phyloP scores from a whole-genome alignment of 805 yeast species.

The Clavispora fructus region DNA sequence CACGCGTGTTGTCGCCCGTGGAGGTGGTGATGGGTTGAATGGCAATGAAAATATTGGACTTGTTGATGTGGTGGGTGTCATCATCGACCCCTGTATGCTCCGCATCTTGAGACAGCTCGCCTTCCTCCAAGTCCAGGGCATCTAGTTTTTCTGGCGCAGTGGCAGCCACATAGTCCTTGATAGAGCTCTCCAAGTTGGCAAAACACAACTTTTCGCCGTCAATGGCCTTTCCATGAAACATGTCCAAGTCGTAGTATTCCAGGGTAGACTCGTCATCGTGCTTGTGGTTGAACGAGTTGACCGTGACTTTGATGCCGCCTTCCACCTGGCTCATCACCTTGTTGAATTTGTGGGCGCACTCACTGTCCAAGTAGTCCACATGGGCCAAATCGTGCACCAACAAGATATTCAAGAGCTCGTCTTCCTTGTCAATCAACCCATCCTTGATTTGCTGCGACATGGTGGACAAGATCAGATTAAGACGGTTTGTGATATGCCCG shows the following conservation, averaged over 20 bases:
- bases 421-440: conserved; percentile 56
- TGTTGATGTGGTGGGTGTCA: conserved; percentile 19
- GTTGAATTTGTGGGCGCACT: conserved; percentile 51
- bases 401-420: conserved; percentile 36
- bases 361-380: conserved; percentile 41
- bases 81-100: conserved; percentile 8
- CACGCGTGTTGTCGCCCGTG: conserved; percentile 3
- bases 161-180: conserved; percentile 38
- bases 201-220: conserved; percentile 86
- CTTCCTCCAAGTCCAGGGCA: neutral
- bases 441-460: conserved; percentile 40
- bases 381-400: conserved; percentile 63
- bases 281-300: conserved; percentile 44
- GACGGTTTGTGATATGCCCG: conserved; percentile 20
- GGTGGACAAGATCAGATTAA: conserved; percentile 28
- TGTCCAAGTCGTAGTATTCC: conserved; percentile 46
- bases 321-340: conserved; percentile 70
- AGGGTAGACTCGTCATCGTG: conserved; percentile 10
- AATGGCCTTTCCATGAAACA: conserved; percentile 68
- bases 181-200: conserved; percentile 80
- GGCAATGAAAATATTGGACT: conserved; percentile 64
- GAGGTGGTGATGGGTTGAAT: conserved; percentile 53
- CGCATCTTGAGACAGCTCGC: neutral
- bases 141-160: conserved; percentile 13
- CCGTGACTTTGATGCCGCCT: conserved; percentile 63